A percentile compares a stretch with the other conserved stretches of the same genome.
Conservation (phyloP, 2,329 filamentous ascomycete species). For the Teratosphaeria zuluensis region DNA sequence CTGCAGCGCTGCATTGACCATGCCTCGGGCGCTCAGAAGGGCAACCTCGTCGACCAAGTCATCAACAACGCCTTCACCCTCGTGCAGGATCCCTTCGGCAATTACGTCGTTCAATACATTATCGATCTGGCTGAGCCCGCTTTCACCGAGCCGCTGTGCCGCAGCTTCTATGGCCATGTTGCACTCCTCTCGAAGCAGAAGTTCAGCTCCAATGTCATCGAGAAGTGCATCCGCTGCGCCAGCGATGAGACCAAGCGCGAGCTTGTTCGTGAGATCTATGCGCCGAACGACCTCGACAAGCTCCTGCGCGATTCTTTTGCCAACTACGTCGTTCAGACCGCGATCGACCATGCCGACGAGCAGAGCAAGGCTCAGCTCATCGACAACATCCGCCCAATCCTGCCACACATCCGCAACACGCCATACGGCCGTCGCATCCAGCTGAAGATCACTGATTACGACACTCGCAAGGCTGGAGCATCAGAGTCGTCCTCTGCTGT, state of each 20-base stretch:
- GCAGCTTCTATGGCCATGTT: slow-evolving; percentile 66
- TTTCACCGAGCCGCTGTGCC: slow-evolving; percentile 83
- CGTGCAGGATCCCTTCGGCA: slow-evolving; percentile 94
- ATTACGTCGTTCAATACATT: slow-evolving; percentile 98
- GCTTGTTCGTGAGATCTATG: slow-evolving; percentile 75
- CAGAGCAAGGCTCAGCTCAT: slow-evolving; percentile 66
- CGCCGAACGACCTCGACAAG: slow-evolving; percentile 68
- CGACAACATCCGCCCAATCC: slow-evolving; percentile 73
- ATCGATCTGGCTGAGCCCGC: slow-evolving; percentile 77
- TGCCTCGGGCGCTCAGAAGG: slow-evolving; percentile 80
- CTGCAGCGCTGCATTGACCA: slow-evolving; percentile 98
- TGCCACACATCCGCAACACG: slow-evolving; percentile 77
- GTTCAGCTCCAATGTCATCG: slow-evolving; percentile 98
- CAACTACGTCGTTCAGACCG: slow-evolving; percentile 97
- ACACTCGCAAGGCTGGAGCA: slow-evolving; percentile 32
- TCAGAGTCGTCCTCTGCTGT: slow-evolving; percentile 2
- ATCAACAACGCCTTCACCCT: slow-evolving; percentile 79
- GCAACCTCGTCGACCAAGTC: slow-evolving; percentile 75
- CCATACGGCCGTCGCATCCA: slow-evolving; percentile 91
- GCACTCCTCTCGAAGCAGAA: slow-evolving; percentile 79
- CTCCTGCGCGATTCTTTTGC: slow-evolving; percentile 87
- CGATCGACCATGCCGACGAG: slow-evolving; percentile 72
- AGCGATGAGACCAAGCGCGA: slow-evolving; percentile 63
- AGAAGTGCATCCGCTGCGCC: slow-evolving; percentile 80
- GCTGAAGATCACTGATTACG: slow-evolving; percentile 64